Base-by-base conservation (phyloP, 768 basidiomycete species). In the Suillus alpinus region DNA sequence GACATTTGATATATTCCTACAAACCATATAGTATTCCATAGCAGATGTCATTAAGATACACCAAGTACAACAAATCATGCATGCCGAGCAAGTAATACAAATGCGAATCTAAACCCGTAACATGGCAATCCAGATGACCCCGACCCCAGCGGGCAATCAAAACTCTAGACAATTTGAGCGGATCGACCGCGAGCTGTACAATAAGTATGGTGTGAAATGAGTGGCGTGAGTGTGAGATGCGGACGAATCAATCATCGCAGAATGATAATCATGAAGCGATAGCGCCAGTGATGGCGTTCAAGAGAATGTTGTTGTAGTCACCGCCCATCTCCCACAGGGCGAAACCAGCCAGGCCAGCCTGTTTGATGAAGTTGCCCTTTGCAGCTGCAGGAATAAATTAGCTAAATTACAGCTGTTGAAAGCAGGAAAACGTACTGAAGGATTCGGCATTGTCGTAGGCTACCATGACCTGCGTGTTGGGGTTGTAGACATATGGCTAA, bases 401-500 rank as follows among this genome's bases (percentile, higher is more conserved):
- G 23, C 2, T 7, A n/a, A 23, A 37, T 1, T 23, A 18, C n/a
- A 40, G 5, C 20, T 37, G 12, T 12, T 2, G 0, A 18, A 20
- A n/a, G 16, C n/a, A 2, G 60, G 5, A n/a, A 49, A 12, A 70
- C 58, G 75, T 79, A 63, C 83, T 71, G 63, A 87, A 88, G 0
- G 89, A 88, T 52, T 75, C 65, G 0, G 83, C 68, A 63, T 89
- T 76, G 61, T 92, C 91, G 65, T 82, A 92, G 1, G 89, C 82
- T 37, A 92, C 78, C 76, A 87, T 78, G 57, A 85, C 73, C 47
- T 84, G 74, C 0, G 78, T 76, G 1, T 74, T 74, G 44, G 78
- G 61, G 69, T 88, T 80, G 71, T 89, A 91, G 29, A 90, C 80
- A 61, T 81, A 89, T 1, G 89, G 86, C 91, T 92, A 68, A 34